A percentile compares a stretch with the other conserved stretches of the same genome.
These are phyloP conservation scores for Cicer yamashitae DNA, from an alignment of 306 rosid genomes.

Conservation along the genomic window DNA sequence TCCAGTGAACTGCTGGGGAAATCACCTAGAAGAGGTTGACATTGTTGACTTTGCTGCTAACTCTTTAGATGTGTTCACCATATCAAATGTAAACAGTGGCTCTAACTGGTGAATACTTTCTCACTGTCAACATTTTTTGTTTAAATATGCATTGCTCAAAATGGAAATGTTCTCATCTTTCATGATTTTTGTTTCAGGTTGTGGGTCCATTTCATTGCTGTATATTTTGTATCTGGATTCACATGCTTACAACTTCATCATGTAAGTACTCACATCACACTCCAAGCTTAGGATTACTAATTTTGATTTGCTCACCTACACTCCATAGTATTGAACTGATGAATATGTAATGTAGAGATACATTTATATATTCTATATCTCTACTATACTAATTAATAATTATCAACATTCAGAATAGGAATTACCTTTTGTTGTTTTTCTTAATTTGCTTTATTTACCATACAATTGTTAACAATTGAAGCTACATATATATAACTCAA, in stretches of 20 bases:
- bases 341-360: not conserved
- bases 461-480: constrained; percentile 41
- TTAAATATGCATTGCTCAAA: not conserved
- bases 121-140: constrained; percentile 14
- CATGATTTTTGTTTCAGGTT: constrained; percentile 59
- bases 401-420: not conserved
- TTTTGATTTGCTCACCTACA: constrained; percentile 17
- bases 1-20: constrained; percentile 80
- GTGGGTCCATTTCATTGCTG: constrained; percentile 89
- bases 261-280: constrained; percentile 58
- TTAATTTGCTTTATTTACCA: constrained; percentile 28
- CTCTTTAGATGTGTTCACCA: constrained; percentile 52
- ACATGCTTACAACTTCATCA: constrained; percentile 74
- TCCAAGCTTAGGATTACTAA: constrained; percentile 34
- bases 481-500: constrained; percentile 34
- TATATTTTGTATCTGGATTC: constrained; percentile 78
- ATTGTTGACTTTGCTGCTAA: constrained; percentile 35
- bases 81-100: constrained; percentile 51
- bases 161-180: constrained; percentile 6
- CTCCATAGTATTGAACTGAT: not conserved
- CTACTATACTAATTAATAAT: too few relatives aligned
- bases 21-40: constrained; percentile 52
- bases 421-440: not conserved
- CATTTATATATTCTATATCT: not conserved
- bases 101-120: constrained; percentile 48